These are phyloP conservation scores for Aspergillus sp. DNA, from an alignment of 2,329 filamentous ascomycete species.

Conservation along the genomic window DNA sequence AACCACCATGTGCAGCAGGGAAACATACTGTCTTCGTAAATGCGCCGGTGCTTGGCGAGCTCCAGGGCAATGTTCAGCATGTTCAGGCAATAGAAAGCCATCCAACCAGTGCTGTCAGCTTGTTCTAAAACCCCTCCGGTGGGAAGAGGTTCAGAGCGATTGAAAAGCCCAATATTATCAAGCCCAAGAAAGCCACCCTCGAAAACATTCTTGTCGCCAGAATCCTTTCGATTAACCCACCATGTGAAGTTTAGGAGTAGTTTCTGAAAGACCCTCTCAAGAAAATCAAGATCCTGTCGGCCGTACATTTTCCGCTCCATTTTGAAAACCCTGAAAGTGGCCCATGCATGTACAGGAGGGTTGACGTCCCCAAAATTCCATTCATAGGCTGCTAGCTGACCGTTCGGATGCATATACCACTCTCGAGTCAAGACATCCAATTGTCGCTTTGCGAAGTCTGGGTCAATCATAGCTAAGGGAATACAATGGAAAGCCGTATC, in stretches of 20 bases:
- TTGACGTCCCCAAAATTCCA: constrained; percentile 99
- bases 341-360: constrained; percentile 94
- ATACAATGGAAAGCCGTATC: constrained; percentile 97
- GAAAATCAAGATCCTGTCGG: constrained; percentile 88
- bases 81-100: constrained; percentile 94
- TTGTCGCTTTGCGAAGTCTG: constrained; percentile 97
- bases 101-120: constrained; percentile 97
- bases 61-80: constrained; percentile 98
- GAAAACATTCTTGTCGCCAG: constrained; percentile 93
- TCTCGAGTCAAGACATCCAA: constrained; percentile 93
- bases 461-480: constrained; percentile 93
- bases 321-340: constrained; percentile 94
- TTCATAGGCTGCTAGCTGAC: constrained; percentile 87
- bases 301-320: constrained; percentile 98
- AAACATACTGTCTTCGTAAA: constrained; percentile 74
- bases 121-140: constrained; percentile 93
- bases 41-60: constrained; percentile 89
- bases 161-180: constrained; percentile 97
- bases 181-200: constrained; percentile 93
- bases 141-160: constrained; percentile 89
- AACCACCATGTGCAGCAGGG: neutral
- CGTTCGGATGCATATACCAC: constrained; percentile 99
- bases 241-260: constrained; percentile 94
- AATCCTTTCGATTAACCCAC: constrained; percentile 98
- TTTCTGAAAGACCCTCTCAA: constrained; percentile 96